Base-by-base conservation (phyloP, 768 basidiomycete species). In the Xerocomus potaroensis region DNA sequence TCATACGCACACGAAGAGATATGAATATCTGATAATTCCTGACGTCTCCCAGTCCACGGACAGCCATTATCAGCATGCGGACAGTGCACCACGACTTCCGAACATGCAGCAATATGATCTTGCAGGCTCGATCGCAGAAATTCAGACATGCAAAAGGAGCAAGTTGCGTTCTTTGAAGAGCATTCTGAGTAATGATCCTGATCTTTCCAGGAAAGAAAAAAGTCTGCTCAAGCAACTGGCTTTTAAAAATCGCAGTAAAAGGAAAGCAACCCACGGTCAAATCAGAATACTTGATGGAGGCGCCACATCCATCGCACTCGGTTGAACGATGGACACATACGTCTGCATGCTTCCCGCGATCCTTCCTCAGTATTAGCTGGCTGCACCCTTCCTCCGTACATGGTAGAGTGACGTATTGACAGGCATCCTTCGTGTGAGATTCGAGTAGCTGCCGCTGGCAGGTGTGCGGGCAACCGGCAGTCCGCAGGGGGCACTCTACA, bases 401-500 rank as follows among this genome's bases (percentile, higher is more conserved):
- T 9, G 63, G 55, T 4, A 81, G 73, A 48, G 76, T 68, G 43
- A 75, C 70, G 58, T 74, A 88, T 47, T 67, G 66, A 53, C 90
- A 92, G 22, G 71, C 61, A 6, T 81, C 78, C 45, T 71, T 74
- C 48, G 89, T 62, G 61, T 92, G 90, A 1, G 71, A 54, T 7
- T 73, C 67, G n/a, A 88, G 63, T 21, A 80, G 63, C 58, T 87
- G 84, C 24, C 90, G 70, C 59, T 92, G 83, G 48, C 77, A 80
- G 3, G 75, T 79, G 62, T 80, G 65, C 5, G 60, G 53, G 58
- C 89, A 91, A 9, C 88, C 89, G 2, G 72, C 69, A 14, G 58
- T 51, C 19, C 72, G 71, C 48, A 87, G 72, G 7, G 79, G 73
- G 63, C 90, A 92, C 62, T 83, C 79, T 0, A 91, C 87, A 12